phyloP scores from a whole-genome alignment of 768 basidiomycete species.

The Auriculariales sp. region DNA sequence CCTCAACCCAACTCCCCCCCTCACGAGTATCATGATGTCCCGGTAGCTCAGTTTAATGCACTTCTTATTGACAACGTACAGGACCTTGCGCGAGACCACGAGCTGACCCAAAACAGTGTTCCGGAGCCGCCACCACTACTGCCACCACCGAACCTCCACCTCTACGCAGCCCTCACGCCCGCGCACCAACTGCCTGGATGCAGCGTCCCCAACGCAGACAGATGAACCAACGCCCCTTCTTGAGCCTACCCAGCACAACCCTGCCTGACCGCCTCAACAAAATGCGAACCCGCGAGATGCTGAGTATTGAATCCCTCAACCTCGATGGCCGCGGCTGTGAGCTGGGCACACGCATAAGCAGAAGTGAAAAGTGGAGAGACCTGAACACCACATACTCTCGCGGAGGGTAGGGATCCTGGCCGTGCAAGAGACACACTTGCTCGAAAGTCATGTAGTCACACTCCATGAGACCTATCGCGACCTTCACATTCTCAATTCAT shows the following conservation, averaged over 20 bases:
- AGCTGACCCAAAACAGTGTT: not conserved
- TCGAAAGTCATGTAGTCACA: not conserved
- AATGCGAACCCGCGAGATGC: not conserved
- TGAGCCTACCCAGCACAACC: not conserved
- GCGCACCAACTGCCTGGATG: not conserved
- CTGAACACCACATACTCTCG: not conserved
- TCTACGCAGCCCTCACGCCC: not conserved
- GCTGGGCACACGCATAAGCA: not conserved
- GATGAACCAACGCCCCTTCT: not conserved
- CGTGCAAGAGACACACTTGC: not conserved
- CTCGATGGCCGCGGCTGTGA: not conserved
- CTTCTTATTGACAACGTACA: too few species aligned
- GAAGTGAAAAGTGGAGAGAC: not conserved
- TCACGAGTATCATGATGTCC: too few species aligned
- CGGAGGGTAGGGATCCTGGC: not conserved
- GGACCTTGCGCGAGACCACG: too few species aligned
- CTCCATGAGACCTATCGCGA: not conserved
- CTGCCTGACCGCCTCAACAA: not conserved
- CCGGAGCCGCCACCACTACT: not conserved
- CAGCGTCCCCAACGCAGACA: not conserved
- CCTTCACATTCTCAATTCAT: not conserved
- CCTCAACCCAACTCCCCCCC: too few species aligned
- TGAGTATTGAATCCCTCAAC: not conserved
- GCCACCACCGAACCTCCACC: not conserved
- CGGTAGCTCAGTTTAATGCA: too few species aligned